Evolutionary conservation across 176 grass and related monocot genomes (phyloP), one percentile per base, ranked within the genome.

Genomic region (Raddia guianensis): DNA sequence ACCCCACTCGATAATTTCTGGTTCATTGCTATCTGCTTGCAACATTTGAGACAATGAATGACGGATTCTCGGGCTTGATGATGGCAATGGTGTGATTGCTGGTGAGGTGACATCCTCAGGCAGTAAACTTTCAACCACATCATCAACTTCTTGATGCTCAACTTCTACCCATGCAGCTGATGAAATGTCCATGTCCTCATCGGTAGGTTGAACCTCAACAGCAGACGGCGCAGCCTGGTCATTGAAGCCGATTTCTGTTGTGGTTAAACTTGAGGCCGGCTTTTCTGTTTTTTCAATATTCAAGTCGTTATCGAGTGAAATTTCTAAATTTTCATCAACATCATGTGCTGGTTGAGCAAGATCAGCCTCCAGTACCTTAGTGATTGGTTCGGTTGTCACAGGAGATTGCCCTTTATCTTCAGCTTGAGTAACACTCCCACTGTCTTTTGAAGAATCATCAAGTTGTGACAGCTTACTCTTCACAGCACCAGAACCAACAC

Each of bases 21-120:
- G 91, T 84, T 99, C 97, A 73, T 87, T 92, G 77, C 80, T 88
- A 78, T 99, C 97, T 79, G 93, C 93, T 96, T 99, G 97, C 72
- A 99, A 78, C 97, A 99, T 99, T 90, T 99, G 97, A 57, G 97
- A 99, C 76, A 99, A 84, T 19, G 97, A 99, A 84, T 99, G 91
- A 35, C 83, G 90, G 68, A 99, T 84, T 73, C 88, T 94, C 12
- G 97, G 93, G 73, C 97, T 99, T 81, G 93, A 90, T 55, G 89
- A 91, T 84, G 81, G 73, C 33, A 84, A 51, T 58, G 88, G 84
- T 79, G 51, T 87, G 74, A 88, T 84, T 52, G 61, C 80, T 79
- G 74, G 79, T 12, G 90, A 83, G 70, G 74, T 85, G 47, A 64
- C 70, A 65, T 86, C 80, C 77, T 89, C 75, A 35, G 76, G 43